Evolutionary conservation across 345 rosid genomes (phyloP).

Genomic region (Xanthoceras sorbifolium): DNA sequence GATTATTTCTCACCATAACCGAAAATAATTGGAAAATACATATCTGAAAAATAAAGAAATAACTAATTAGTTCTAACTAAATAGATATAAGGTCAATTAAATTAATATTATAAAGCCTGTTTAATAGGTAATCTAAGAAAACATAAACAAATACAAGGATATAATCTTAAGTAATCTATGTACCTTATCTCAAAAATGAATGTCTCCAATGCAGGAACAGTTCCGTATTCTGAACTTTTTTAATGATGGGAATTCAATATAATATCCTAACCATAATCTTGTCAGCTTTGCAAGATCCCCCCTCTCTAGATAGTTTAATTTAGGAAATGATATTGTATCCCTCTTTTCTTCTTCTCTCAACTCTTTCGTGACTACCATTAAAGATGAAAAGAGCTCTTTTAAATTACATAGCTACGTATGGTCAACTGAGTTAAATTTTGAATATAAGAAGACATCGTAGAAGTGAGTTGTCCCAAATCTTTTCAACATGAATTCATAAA

Average conservation of each 20-base stretch:
- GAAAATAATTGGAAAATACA: not conserved
- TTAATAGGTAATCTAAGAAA: too few species aligned
- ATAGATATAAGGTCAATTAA: not conserved
- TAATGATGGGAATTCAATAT: not conserved
- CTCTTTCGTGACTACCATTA: not conserved
- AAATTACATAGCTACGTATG: not conserved
- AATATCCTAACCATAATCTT: too few species aligned
- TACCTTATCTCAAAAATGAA: conserved; percentile 9
- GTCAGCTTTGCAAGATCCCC: too few species aligned
- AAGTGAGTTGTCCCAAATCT: conserved; percentile 6
- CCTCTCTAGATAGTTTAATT: too few species aligned
- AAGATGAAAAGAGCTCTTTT: not conserved
- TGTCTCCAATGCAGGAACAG: conserved; percentile 2
- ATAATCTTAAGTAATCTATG: not conserved
- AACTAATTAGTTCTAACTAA: not conserved
- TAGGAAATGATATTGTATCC: too few species aligned
- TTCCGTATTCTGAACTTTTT: not conserved
- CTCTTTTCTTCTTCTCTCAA: not conserved
- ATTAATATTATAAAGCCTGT: not conserved
- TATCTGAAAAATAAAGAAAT: too few species aligned
- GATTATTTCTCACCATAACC: not conserved
- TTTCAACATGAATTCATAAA: not conserved
- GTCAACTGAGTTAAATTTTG: not conserved
- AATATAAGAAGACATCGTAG: not conserved
- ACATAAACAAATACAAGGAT: too few species aligned